A percentile compares a stretch with the other conserved stretches of the same genome.
Conservation (phyloP, 352 stramenopile genomes). For the Globisporangium iwayamae region DNA sequence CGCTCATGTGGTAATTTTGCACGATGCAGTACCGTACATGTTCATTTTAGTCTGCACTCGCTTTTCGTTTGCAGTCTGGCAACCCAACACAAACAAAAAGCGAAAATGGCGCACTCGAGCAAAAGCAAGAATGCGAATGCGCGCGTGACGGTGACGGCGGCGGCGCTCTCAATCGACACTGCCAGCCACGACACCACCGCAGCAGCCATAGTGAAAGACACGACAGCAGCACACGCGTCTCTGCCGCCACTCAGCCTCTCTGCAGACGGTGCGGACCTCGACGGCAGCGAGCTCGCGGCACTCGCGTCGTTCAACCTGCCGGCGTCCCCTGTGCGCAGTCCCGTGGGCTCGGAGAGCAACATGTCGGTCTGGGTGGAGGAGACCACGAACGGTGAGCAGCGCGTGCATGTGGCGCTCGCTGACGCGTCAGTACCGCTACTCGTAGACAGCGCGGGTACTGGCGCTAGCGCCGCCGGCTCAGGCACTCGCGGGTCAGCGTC, state of each 20-base stretch:
- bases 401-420: constrained; percentile 41
- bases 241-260: background rate
- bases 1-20: too few relatives aligned
- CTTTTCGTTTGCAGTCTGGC: background rate
- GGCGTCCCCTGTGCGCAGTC: constrained; percentile 52
- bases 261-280: constrained; percentile 3
- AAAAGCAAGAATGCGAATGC: background rate
- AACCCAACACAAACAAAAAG: background rate
- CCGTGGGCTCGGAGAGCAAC: constrained; percentile 37
- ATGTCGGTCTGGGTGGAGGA: constrained; percentile 60
- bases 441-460: constrained; percentile 2
- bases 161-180: constrained; percentile 10
- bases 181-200: background rate
- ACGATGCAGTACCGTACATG: background rate
- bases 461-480: background rate
- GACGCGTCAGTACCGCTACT: constrained; percentile 12
- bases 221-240: background rate
- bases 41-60: background rate
- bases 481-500: background rate
- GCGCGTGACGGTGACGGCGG: background rate
- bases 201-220: background rate
- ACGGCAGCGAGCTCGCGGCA: constrained; percentile 11
- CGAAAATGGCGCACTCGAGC: background rate
- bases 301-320: constrained; percentile 66
- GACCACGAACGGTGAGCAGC: constrained; percentile 33